A percentile compares a stretch with the other conserved stretches of the same genome.
These are phyloP conservation scores for Acorus calamus DNA, from an alignment of 106 monocot genomes.

Conservation along the genomic window DNA sequence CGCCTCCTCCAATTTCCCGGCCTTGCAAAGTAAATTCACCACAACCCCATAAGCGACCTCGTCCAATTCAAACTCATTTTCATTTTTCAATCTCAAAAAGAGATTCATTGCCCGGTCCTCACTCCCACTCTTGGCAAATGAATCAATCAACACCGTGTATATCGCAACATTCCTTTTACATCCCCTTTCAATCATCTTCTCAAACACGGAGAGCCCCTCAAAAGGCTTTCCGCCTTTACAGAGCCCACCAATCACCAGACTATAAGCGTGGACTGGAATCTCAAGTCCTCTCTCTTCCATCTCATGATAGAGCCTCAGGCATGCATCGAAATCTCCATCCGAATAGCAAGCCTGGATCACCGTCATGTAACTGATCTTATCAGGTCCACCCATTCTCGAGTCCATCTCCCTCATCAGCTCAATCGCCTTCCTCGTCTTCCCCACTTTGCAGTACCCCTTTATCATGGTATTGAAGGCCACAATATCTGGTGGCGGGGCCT, in stretches of 20 bases:
- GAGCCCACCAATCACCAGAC: conserved; percentile 50
- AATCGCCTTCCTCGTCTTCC: conserved; percentile 30
- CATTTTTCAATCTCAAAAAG: conserved; percentile 55
- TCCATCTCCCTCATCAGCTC: conserved; percentile 32
- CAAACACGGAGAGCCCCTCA: conserved; percentile 53
- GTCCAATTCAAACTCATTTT: conserved; percentile 49
- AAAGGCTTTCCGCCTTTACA: conserved; percentile 62
- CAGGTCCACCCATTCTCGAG: conserved; percentile 18
- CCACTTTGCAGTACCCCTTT: conserved; percentile 55
- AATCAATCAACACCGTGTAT: conserved; percentile 61
- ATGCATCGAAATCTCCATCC: conserved; percentile 32
- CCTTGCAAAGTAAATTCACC: conserved; percentile 64
- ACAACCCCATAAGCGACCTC: conserved; percentile 60
- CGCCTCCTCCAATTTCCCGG: conserved; percentile 60
- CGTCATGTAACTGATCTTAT: conserved; percentile 68
- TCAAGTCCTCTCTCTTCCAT: conserved; percentile 79
- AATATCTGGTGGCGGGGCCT: conserved; percentile 24
- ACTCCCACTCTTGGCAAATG: conserved; percentile 55
- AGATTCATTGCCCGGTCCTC: conserved; percentile 56
- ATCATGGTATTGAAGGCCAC: conserved; percentile 68
- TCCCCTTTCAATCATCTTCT: conserved; percentile 38
- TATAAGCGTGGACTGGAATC: conserved; percentile 58
- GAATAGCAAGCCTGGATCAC: conserved; percentile 69
- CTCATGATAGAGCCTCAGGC: conserved; percentile 54
- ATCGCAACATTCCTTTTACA: conserved; percentile 42